A percentile compares a stretch with the other conserved stretches of the same genome.
Conservation (phyloP, 1,139 yeast species). For the Kodamaea fungicola region DNA sequence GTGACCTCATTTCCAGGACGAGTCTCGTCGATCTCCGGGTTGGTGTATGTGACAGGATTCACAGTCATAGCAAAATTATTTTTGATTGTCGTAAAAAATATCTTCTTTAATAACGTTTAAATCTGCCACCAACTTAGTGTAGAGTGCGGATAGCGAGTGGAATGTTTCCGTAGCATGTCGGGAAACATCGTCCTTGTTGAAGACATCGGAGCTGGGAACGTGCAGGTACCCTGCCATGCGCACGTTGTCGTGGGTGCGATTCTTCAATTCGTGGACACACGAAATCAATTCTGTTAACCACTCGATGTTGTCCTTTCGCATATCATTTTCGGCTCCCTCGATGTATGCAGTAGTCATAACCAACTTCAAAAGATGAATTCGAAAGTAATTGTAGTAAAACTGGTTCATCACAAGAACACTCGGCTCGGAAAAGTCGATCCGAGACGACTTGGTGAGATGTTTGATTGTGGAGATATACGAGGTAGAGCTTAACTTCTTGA, state of each 20-base stretch:
- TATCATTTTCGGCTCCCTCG: slow-evolving; percentile 2
- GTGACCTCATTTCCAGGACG: slow-evolving; percentile 34
- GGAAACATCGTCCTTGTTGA: slow-evolving; percentile 12
- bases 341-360: slow-evolving; percentile 7
- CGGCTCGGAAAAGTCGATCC: not conserved
- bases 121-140: slow-evolving; percentile 11
- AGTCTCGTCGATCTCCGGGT: slow-evolving; percentile 15
- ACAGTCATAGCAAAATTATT: slow-evolving; percentile 8
- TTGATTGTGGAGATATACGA: not conserved
- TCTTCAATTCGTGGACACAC: slow-evolving; percentile 9
- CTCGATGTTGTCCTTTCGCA: slow-evolving; percentile 4
- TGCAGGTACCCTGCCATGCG: slow-evolving; percentile 8
- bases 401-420: slow-evolving; percentile 2
- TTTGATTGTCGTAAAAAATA: slow-evolving; percentile 10
- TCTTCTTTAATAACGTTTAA: slow-evolving; percentile 12
- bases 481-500: not conserved
- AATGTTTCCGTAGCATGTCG: slow-evolving; percentile 12
- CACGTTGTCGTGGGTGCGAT: slow-evolving; percentile 9
- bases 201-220: slow-evolving; percentile 4
- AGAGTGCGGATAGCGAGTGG: slow-evolving; percentile 12
- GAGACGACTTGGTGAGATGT: slow-evolving; percentile 1
- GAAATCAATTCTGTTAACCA: slow-evolving; percentile 8
- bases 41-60: slow-evolving; percentile 11
- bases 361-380: slow-evolving; percentile 10
- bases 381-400: slow-evolving; percentile 13